These are phyloP conservation scores for Botrytis cinerea DNA, from an alignment of 2,329 filamentous ascomycete species.

Conservation along the genomic window DNA sequence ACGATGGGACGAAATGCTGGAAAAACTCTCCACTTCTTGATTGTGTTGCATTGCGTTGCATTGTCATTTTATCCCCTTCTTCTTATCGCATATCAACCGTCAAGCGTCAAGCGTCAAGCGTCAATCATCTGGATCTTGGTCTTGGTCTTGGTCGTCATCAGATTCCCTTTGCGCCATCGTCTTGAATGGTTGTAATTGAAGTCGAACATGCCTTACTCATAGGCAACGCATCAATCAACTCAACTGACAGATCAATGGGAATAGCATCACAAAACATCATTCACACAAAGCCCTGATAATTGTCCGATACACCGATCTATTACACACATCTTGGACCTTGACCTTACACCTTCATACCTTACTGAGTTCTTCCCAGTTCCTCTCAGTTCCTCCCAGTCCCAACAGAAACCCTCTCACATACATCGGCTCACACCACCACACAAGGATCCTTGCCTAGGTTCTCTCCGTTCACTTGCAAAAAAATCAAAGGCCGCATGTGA, in stretches of 20 bases:
- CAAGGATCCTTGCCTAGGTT: not conserved
- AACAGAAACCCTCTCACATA: not conserved
- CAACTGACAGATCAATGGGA: not conserved
- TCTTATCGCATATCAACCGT: slow-evolving; percentile 4
- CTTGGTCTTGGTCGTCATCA: no score
- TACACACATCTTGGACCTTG: not conserved
- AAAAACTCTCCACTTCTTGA: slow-evolving; percentile 6
- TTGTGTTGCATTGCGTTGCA: not conserved
- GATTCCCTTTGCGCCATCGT: no score
- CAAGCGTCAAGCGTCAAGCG: not conserved
- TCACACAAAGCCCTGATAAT: not conserved
- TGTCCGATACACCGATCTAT: not conserved
- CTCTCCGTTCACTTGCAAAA: not conserved
- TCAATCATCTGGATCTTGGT: no score
- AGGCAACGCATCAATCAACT: not conserved
- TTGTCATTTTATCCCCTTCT: not conserved
- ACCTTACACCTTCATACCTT: not conserved
- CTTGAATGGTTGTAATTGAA: no score
- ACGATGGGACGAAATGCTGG: not conserved
- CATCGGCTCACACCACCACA: not conserved
- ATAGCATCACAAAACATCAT: not conserved
- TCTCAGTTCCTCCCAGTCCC: not conserved
- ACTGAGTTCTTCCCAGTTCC: not conserved
- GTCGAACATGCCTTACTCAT: no score
- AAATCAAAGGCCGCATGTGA: slow-evolving; percentile 22